Percentiles rank a stretch among this genome's conserved stretches.
Conservation (phyloP, 495 filamentous ascomycete genomes). For the Penicillium maclennaniae region DNA sequence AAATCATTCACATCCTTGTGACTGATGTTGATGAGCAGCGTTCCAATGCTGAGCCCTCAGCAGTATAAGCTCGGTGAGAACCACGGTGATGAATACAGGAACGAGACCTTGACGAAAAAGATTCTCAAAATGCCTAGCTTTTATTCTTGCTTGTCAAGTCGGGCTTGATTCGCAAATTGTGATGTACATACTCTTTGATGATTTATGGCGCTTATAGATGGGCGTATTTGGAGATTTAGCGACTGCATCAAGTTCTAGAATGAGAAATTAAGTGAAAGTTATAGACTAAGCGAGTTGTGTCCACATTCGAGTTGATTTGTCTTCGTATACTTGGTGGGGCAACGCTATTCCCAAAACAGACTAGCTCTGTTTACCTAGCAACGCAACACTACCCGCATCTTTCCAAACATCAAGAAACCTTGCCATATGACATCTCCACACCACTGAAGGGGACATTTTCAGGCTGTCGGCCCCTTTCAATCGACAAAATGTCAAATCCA, state of each 20-base stretch:
- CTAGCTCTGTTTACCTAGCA: conserved; percentile 46
- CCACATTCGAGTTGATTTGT: conserved; percentile 4
- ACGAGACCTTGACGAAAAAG: neutral
- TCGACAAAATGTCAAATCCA: conserved; percentile 38
- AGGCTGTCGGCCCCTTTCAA: neutral
- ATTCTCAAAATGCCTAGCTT: neutral
- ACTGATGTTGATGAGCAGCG: conserved; percentile 22
- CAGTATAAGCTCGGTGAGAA: neutral
- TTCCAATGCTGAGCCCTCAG: neutral
- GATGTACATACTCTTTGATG: neutral
- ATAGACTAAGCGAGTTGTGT: neutral
- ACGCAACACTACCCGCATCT: conserved; percentile 26
- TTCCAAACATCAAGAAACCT: conserved; percentile 17
- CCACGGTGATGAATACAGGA: neutral
- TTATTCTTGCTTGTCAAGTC: neutral
- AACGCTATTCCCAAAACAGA: conserved; percentile 22
- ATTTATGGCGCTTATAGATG: neutral
- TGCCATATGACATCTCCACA: neutral
- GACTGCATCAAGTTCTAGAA: neutral
- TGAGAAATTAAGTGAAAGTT: neutral
- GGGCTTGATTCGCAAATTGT: neutral
- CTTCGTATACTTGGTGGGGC: neutral
- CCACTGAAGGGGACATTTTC: conserved; percentile 4
- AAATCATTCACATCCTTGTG: conserved; percentile 39
- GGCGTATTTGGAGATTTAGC: neutral